Evolutionary conservation across 2,329 filamentous ascomycete genomes (phyloP).

Genomic region (Phyllosticta ampelicida): DNA sequence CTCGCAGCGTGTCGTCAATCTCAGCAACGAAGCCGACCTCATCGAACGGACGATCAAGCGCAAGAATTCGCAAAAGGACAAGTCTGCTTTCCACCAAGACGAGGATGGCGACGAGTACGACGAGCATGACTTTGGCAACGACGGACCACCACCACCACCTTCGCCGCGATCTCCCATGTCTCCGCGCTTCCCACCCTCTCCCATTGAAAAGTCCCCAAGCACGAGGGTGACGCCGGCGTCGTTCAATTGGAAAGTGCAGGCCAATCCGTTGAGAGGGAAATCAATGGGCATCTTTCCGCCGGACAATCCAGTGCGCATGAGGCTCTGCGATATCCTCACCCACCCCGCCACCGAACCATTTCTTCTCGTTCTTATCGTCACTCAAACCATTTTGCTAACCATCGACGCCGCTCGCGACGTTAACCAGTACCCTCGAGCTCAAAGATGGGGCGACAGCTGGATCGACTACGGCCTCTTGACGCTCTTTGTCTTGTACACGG

Average conservation of each 20-base stretch:
- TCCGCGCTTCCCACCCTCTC: constrained; percentile 18
- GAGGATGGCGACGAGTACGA: constrained; percentile 28
- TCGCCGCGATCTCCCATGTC: constrained; percentile 3
- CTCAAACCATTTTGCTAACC: constrained; percentile 80
- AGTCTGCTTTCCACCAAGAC: constrained; percentile 12
- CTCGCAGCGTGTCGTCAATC: constrained; percentile 95
- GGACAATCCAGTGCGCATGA: constrained; percentile 60
- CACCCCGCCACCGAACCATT: constrained; percentile 78
- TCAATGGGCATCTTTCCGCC: constrained; percentile 76
- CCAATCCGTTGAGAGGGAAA: constrained; percentile 78
- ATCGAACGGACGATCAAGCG: constrained; percentile 61
- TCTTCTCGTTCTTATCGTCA: constrained; percentile 75
- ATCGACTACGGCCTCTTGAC: constrained; percentile 74
- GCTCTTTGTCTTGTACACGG: constrained; percentile 80
- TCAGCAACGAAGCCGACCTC: constrained; percentile 83
- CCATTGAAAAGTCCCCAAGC: constrained; percentile 30
- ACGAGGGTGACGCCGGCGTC: constrained; percentile 15
- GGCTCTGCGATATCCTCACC: constrained; percentile 73
- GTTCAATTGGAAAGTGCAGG: constrained; percentile 27
- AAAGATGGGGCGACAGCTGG: constrained; percentile 53
- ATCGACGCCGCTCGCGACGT: constrained; percentile 70
- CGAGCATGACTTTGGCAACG: background rate
- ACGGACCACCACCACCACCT: constrained; percentile 37
- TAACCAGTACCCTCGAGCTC: constrained; percentile 48
- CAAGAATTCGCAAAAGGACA: constrained; percentile 47